These are phyloP conservation scores for Cymbopogon citratus DNA, from an alignment of 176 grass and related monocot genomes.

Conservation along the genomic window DNA sequence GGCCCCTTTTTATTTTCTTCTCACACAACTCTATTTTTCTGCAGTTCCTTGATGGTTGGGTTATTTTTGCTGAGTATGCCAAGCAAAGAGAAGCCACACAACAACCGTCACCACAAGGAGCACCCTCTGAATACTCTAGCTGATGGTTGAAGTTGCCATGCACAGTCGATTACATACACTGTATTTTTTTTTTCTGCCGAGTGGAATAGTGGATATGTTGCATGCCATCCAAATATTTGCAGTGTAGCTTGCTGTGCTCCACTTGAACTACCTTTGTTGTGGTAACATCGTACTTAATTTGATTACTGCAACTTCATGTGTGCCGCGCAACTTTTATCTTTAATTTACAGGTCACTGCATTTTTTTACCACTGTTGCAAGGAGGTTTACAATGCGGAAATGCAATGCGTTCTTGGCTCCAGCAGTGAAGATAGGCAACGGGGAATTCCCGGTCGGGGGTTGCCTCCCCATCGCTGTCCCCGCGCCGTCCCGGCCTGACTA, in stretches of 20 bases:
- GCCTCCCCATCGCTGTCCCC: too few relatives aligned
- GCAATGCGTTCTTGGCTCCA: too few relatives aligned
- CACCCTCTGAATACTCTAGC: constrained; percentile 16
- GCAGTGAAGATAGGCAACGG: too few relatives aligned
- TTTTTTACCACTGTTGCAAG: too few relatives aligned
- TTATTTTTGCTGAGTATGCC: constrained; percentile 74
- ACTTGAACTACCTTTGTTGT: not conserved
- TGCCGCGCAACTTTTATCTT: not conserved
- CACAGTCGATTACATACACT: not conserved
- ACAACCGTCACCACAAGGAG: constrained; percentile 3
- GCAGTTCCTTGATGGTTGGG: constrained; percentile 82
- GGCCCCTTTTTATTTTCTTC: not conserved
- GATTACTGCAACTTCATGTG: not conserved
- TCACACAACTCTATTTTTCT: constrained; percentile 1
- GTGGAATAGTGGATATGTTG: not conserved
- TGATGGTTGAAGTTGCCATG: not conserved
- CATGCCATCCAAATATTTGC: not conserved
- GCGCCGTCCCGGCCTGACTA: too few relatives aligned
- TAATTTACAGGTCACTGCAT: not conserved
- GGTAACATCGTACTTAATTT: not conserved
- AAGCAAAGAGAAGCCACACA: constrained; percentile 37
- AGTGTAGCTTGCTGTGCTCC: not conserved
- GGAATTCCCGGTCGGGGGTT: too few relatives aligned
- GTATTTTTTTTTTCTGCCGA: not conserved
- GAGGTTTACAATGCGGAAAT: too few relatives aligned